Conservation (phyloP, 495 filamentous ascomycete genomes). For the Annulohypoxylon nitens region DNA sequence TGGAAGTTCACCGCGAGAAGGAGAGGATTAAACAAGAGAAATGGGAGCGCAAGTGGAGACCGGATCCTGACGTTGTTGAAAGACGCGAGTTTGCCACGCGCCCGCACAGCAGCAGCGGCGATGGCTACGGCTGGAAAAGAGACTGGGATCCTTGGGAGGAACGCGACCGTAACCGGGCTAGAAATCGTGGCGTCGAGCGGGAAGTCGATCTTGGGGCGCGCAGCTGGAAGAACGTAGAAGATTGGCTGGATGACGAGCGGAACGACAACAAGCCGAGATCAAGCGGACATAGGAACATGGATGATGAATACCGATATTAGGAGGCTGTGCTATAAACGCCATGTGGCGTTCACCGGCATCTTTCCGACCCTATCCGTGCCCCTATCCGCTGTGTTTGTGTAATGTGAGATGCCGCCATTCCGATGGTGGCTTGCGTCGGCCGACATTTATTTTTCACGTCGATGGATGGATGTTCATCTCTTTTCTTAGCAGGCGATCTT, state of each 20-base stretch:
- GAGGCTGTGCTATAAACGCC: not conserved
- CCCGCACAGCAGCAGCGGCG: conserved; percentile 30
- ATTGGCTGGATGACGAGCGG: conserved; percentile 48
- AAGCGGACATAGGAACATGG: conserved; percentile 28
- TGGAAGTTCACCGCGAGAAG: conserved; percentile 51
- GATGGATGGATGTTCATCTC: too few relatives aligned
- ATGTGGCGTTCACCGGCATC: not conserved
- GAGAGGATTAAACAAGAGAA: conserved; percentile 46
- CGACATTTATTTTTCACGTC: not conserved
- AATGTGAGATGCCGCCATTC: not conserved
- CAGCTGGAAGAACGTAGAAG: conserved; percentile 51
- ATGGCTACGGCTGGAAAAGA: conserved; percentile 34
- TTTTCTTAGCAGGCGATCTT: conserved; percentile 10
- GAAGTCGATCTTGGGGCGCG: conserved; percentile 47
- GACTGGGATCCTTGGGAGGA: conserved; percentile 34
- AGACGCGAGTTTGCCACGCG: conserved; percentile 40
- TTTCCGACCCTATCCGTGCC: not conserved
- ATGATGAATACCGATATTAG: conserved; percentile 46
- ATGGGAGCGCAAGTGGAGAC: conserved; percentile 52
- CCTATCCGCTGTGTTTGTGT: not conserved
- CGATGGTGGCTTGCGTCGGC: not conserved
- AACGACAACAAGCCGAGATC: conserved; percentile 39
- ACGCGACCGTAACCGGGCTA: conserved; percentile 15
- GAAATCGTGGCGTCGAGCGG: conserved; percentile 42
- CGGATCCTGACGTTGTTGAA: conserved; percentile 36